Conservation (phyloP, 2,329 filamentous ascomycete species). For the Tolypocladium ovalisporum region DNA sequence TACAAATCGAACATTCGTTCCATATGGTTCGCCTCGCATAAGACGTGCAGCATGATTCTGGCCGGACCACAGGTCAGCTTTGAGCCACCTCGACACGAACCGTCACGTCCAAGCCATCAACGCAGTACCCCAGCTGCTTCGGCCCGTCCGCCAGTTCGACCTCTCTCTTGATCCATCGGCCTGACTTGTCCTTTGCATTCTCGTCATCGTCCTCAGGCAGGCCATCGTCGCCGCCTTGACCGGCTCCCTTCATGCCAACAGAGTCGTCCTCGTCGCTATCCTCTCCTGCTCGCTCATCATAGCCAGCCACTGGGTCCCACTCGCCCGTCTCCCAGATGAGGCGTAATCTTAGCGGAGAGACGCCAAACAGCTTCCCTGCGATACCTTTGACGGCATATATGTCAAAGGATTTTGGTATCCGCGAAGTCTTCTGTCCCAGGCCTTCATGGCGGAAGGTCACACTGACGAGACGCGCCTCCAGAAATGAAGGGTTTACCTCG, state of each 20-base stretch:
- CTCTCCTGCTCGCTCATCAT: constrained; percentile 45
- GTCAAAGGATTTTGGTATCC: constrained; percentile 66
- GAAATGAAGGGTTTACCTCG: constrained; percentile 62
- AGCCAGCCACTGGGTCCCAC: constrained; percentile 65
- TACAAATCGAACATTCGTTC: neutral
- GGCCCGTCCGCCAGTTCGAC: constrained; percentile 72
- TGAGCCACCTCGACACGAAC: constrained; percentile 53
- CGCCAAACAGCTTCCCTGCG: constrained; percentile 57
- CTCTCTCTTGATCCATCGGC: constrained; percentile 64
- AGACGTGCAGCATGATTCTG: neutral
- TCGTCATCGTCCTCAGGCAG: constrained; percentile 11
- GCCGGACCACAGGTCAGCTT: neutral
- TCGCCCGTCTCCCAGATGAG: constrained; percentile 87
- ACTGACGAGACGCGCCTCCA: constrained; percentile 66
- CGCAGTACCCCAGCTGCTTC: constrained; percentile 70
- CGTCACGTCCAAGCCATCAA: constrained; percentile 61
- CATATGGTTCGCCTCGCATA: neutral
- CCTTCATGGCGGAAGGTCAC: constrained; percentile 39
- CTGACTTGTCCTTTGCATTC: constrained; percentile 22
- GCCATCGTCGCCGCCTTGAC: constrained; percentile 8
- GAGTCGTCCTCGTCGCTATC: constrained; percentile 40
- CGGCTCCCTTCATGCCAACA: constrained; percentile 21
- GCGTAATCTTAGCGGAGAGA: constrained; percentile 51
- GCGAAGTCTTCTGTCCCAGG: constrained; percentile 20
- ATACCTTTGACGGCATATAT: constrained; percentile 75